Evolutionary conservation across 192 early-diverging fungal genomes (phyloP), one percentile per base, ranked within the genome.

Genomic region (Geranomyces michiganensis): DNA sequence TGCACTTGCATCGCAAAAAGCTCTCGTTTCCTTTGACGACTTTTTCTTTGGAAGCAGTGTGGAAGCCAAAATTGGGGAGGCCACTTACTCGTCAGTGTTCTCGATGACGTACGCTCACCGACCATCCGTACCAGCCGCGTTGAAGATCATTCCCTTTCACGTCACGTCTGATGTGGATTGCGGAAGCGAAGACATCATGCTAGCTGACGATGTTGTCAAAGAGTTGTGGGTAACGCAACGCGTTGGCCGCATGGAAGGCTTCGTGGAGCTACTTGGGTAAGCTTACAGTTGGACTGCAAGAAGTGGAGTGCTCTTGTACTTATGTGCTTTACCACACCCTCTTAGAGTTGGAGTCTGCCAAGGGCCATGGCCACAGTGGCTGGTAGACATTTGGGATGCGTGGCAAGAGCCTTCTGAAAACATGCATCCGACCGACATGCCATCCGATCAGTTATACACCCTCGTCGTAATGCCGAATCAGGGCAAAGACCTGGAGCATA

Each of bases 61-160:
- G 21, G 22, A 26, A 6, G 19, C 27, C 14, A 94, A 96, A 78
- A 85, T 96, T 51, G 93, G 91, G 36, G 94, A 96, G 65, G 92
- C 94, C 3, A 91, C 89, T 1, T 96, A 89, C 65, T 90, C 91
- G 1, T 92, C 95, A 69, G 94, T 94, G 0, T 96, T 87, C 69
- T 69, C 78, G 3, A 30, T 78, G 29, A 70, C 59, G 0, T 75
- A 64, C 55, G 70, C 60, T 29, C n/a, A 15, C 27, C 33, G 29
- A n/a, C 46, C 17, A 29, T 19, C 55, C 0, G 73, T 62, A 3
- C 84, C 84, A 31, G 81, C 90, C 9, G 91, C 91, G 2, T 79
- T 93, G 24, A 96, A 96, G 61, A 80, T 96, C 13, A 86, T 96
- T 31, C 94, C 94, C 0, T 92, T 95, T 75, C 85, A 85, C 49